Percentiles rank a stretch among this genome's conserved stretches.
Conservation (phyloP, 129 eudicot species). For the Tagetes patula region DNA sequence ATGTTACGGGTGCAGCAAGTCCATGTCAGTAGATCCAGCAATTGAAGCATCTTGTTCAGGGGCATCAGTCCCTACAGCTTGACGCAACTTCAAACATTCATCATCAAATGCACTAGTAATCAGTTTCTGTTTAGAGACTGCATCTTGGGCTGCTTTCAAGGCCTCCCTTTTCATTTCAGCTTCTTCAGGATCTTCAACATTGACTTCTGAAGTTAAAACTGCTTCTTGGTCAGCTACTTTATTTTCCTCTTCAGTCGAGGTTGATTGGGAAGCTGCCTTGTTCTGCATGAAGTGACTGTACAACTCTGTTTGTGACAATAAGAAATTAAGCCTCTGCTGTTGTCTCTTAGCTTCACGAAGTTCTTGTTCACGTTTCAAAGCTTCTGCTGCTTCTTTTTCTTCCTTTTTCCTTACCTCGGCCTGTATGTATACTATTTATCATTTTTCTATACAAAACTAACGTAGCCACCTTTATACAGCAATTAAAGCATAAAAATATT, state of each 20-base stretch:
- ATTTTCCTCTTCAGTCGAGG: constrained; percentile 41
- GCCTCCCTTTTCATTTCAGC: constrained; percentile 86
- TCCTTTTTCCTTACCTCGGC: constrained; percentile 91
- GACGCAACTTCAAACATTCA: constrained; percentile 73
- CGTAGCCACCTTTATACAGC: constrained; percentile 4
- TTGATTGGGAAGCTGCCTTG: constrained; percentile 56
- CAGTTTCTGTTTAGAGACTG: constrained; percentile 85
- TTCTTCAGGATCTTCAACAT: constrained; percentile 75
- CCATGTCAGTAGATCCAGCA: constrained; percentile 83
- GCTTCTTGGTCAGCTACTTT: constrained; percentile 42
- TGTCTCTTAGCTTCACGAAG: constrained; percentile 95
- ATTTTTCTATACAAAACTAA: not conserved
- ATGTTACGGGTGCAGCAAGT: constrained; percentile 76
- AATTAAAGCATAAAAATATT: constrained; percentile 24
- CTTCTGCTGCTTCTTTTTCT: constrained; percentile 99
- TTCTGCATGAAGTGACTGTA: constrained; percentile 98
- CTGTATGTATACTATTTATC: constrained; percentile 36
- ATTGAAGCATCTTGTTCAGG: constrained; percentile 48
- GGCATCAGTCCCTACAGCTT: constrained; percentile 51
- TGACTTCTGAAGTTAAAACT: constrained; percentile 37
- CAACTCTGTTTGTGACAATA: constrained; percentile 90
- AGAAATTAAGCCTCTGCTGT: constrained; percentile 83
- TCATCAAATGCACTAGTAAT: constrained; percentile 85
- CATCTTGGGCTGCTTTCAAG: constrained; percentile 95
- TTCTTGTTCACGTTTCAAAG: constrained; percentile 89